These are phyloP conservation scores for Penicillium turbatum DNA, from an alignment of 495 filamentous ascomycete species.

Conservation along the genomic window DNA sequence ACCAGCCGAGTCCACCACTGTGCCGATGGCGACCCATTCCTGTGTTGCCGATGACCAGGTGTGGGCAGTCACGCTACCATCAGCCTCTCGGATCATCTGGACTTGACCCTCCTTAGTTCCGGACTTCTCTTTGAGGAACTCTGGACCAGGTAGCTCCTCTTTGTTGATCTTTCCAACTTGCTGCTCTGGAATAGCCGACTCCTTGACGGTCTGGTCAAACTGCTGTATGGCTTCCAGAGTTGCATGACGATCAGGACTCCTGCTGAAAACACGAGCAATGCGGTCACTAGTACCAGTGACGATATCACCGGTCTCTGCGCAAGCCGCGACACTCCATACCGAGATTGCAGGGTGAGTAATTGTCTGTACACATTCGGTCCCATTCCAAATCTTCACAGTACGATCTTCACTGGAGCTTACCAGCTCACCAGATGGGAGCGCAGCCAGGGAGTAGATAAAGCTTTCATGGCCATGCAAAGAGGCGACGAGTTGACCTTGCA, in stretches of 20 bases:
- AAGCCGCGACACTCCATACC: slow-evolving; percentile 87
- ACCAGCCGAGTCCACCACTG: slow-evolving; percentile 84
- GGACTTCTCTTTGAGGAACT: slow-evolving; percentile 72
- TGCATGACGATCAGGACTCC: slow-evolving; percentile 66
- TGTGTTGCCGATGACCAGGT: slow-evolving; percentile 66
- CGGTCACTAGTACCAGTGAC: slow-evolving; percentile 89
- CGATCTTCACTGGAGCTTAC: slow-evolving; percentile 92
- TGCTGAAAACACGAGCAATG: slow-evolving; percentile 78
- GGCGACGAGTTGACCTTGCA: slow-evolving; percentile 66
- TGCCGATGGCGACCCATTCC: slow-evolving; percentile 84
- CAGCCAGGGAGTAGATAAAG: slow-evolving; percentile 86
- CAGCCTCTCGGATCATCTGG: slow-evolving; percentile 76
- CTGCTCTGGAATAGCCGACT: slow-evolving; percentile 81
- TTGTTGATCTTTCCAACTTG: slow-evolving; percentile 80
- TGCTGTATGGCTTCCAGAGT: slow-evolving; percentile 51
- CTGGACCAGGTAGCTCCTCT: slow-evolving; percentile 78
- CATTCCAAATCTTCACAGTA: slow-evolving; percentile 83
- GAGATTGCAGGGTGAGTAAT: slow-evolving; percentile 98
- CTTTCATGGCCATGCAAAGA: slow-evolving; percentile 85
- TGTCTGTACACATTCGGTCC: slow-evolving; percentile 79
- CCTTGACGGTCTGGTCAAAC: slow-evolving; percentile 77
- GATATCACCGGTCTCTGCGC: slow-evolving; percentile 80
- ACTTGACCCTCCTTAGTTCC: slow-evolving; percentile 94
- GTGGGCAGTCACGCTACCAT: slow-evolving; percentile 76
- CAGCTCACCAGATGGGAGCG: slow-evolving; percentile 76